Conservation (phyloP, 306 rosid species). For the Ormosia emarginata region DNA sequence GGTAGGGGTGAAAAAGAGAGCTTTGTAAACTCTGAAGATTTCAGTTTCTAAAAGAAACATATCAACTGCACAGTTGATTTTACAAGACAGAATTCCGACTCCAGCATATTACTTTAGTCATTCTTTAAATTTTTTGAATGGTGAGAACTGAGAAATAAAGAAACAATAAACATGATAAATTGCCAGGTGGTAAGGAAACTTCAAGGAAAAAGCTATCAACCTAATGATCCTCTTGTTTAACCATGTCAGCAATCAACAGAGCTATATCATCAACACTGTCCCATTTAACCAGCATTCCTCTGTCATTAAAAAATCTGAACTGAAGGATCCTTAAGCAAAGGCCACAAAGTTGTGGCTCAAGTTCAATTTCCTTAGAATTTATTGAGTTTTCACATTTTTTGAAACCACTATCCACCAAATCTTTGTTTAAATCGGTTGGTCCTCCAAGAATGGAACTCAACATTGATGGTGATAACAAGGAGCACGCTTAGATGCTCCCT, state of each 20-base stretch:
- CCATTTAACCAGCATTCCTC: constrained; percentile 16
- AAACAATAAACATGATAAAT: neutral
- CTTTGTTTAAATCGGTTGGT: neutral
- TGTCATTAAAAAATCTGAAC: constrained; percentile 44
- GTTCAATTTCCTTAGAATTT: neutral
- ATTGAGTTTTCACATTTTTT: neutral
- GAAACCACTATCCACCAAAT: neutral
- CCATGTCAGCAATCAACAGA: constrained; percentile 42
- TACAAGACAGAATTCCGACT: neutral
- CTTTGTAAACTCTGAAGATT: neutral
- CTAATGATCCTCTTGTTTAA: constrained; percentile 50
- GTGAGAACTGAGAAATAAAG: too few relatives aligned
- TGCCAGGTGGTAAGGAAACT: constrained; percentile 57
- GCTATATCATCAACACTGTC: constrained; percentile 46
- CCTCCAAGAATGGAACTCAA: constrained; percentile 8
- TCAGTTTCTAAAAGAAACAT: neutral
- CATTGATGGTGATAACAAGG: constrained; percentile 18
- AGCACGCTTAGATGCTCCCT: constrained; percentile 34
- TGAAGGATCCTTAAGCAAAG: constrained; percentile 84
- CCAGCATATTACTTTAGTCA: neutral
- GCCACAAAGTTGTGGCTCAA: constrained; percentile 32
- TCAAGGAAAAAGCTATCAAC: constrained; percentile 66
- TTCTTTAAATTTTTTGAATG: neutral
- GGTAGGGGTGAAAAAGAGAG: neutral
- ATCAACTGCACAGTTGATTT: neutral